phyloP scores from a whole-genome alignment of 306 rosid genomes.

The Quillaja saponaria region DNA sequence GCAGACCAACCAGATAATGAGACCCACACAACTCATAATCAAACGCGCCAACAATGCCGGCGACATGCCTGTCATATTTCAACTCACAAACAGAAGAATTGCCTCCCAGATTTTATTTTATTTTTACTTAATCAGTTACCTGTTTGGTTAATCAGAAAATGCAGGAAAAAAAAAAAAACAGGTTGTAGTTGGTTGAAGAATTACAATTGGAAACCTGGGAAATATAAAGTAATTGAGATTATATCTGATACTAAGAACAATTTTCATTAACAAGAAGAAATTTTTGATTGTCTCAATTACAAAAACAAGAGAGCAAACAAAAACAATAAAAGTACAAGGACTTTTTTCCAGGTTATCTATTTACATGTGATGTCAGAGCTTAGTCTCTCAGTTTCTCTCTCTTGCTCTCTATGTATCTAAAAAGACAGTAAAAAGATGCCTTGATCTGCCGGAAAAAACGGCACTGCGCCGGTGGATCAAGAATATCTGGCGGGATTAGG shows the following conservation, averaged over 20 bases:
- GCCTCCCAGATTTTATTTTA: too few species aligned
- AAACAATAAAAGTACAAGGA: neutral
- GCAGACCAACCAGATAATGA: conserved; percentile 7
- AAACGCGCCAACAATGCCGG: conserved; percentile 38
- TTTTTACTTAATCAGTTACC: too few species aligned
- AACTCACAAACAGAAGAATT: too few species aligned
- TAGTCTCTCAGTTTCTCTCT: conserved; percentile 1
- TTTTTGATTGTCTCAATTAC: too few species aligned
- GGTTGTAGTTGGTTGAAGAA: neutral
- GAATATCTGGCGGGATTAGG: conserved; percentile 33
- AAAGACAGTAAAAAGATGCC: neutral
- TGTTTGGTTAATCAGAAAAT: neutral
- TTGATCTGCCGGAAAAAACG: neutral
- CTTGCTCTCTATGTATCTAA: neutral
- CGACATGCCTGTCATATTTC: conserved; percentile 37
- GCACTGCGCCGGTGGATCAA: conserved; percentile 7
- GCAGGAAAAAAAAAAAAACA: neutral
- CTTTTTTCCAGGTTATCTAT: conserved; percentile 5
- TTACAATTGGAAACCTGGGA: neutral
- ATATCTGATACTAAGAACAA: too few species aligned
- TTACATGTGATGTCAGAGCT: conserved; percentile 33
- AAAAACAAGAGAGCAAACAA: too few species aligned
- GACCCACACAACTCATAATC: conserved; percentile 22
- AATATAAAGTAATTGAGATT: neutral
- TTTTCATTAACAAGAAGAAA: too few species aligned